These are phyloP conservation scores for Fusarium guadeloupense DNA, from an alignment of 2,329 filamentous ascomycete species.

Conservation along the genomic window DNA sequence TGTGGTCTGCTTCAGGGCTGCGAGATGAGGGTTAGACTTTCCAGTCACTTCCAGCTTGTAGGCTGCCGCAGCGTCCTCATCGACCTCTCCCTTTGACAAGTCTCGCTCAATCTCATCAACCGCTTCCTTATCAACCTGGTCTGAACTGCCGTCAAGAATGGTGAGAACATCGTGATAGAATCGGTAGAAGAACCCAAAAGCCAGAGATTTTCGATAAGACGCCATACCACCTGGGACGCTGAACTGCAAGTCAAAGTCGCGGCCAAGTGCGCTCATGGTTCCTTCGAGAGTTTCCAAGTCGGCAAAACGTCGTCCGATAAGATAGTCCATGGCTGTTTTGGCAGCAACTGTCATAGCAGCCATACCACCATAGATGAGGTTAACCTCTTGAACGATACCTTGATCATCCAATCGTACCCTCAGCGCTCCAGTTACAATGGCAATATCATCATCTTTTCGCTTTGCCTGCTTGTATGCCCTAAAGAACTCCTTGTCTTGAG, in stretches of 20 bases:
- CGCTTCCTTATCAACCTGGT: slow-evolving; percentile 73
- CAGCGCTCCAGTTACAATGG: slow-evolving; percentile 91
- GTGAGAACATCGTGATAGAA: slow-evolving; percentile 92
- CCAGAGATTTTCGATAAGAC: slow-evolving; percentile 90
- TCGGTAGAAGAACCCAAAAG: slow-evolving; percentile 93
- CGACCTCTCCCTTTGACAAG: slow-evolving; percentile 82
- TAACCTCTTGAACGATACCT: slow-evolving; percentile 76
- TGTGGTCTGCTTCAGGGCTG: slow-evolving; percentile 91
- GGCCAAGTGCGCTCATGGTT: slow-evolving; percentile 86
- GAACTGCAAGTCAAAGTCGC: slow-evolving; percentile 88
- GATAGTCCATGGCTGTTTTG: slow-evolving; percentile 76
- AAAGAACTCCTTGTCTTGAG: slow-evolving; percentile 81
- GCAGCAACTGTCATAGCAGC: slow-evolving; percentile 90
- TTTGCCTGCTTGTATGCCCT: slow-evolving; percentile 96
- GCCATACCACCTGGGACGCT: slow-evolving; percentile 98
- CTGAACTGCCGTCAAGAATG: slow-evolving; percentile 59
- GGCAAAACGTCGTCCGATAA: slow-evolving; percentile 81
- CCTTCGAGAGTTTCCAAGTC: slow-evolving; percentile 87
- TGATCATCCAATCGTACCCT: slow-evolving; percentile 75
- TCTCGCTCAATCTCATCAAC: slow-evolving; percentile 85
- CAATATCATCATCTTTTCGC: slow-evolving; percentile 97
- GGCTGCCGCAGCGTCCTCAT: slow-evolving; percentile 75
- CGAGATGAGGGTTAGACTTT: slow-evolving; percentile 85
- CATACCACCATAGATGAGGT: slow-evolving; percentile 94
- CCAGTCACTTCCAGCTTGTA: slow-evolving; percentile 87